Evolutionary conservation across 164 flowering plant genomes (phyloP).

Genomic region (Protea cynaroides): DNA sequence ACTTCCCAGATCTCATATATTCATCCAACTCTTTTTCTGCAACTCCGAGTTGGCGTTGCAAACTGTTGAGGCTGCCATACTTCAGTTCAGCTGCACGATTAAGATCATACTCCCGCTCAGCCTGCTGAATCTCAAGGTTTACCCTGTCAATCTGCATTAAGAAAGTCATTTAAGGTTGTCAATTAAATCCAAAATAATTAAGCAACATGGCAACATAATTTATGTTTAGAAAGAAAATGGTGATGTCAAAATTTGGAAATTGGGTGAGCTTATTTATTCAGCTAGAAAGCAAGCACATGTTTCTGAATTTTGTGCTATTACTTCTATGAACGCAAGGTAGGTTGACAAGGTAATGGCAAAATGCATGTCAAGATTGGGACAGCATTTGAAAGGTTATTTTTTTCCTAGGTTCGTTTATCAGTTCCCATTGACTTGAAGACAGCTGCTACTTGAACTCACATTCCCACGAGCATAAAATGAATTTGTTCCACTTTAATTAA

Average conservation of each 20-base stretch:
- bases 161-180: background rate
- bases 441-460: too few relatives aligned
- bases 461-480: too few relatives aligned
- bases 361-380: too few relatives aligned
- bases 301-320: background rate
- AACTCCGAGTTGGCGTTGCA: constrained; percentile 75
- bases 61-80: constrained; percentile 77
- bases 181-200: too few relatives aligned
- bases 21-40: constrained; percentile 85
- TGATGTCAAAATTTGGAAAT: background rate
- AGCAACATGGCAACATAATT: background rate
- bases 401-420: too few relatives aligned
- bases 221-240: background rate
- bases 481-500: too few relatives aligned
- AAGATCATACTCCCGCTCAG: constrained; percentile 95
- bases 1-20: constrained; percentile 81
- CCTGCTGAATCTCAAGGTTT: constrained; percentile 92
- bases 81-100: constrained; percentile 95
- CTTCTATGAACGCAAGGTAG: background rate
- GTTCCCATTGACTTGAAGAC: too few relatives aligned
- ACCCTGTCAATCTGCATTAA: constrained; percentile 82
- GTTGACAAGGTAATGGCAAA: background rate
- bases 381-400: too few relatives aligned
- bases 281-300: background rate
- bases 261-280: background rate